A percentile compares a stretch with the other conserved stretches of the same genome.
phyloP scores from a whole-genome alignment of 1,284 basidiomycete genomes.

The Pseudozyma tsukubaensis region DNA sequence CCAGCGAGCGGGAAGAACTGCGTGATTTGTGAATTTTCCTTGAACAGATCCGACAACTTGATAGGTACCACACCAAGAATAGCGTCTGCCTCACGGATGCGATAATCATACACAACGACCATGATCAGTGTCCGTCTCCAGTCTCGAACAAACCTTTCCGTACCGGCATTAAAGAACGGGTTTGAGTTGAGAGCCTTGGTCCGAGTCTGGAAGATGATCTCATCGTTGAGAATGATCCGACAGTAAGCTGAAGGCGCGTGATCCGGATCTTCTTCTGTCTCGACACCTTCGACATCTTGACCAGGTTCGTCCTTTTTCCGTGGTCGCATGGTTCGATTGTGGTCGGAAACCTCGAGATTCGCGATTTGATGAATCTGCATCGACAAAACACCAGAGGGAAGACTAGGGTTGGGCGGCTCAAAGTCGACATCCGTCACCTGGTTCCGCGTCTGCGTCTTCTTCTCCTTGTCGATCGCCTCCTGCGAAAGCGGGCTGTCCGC shows the following conservation, averaged over 20 bases:
- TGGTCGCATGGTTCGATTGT: constrained; percentile 51
- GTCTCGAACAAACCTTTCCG: constrained; percentile 71
- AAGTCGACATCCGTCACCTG: constrained; percentile 39
- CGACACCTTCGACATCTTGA: constrained; percentile 41
- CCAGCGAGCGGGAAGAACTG: constrained; percentile 55
- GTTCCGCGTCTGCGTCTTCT: constrained; percentile 36
- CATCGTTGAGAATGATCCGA: constrained; percentile 71
- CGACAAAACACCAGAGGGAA: constrained; percentile 49
- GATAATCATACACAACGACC: constrained; percentile 70
- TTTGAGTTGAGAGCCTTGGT: constrained; percentile 69
- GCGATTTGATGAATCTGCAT: constrained; percentile 54
- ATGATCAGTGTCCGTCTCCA: constrained; percentile 70
- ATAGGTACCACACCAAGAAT: constrained; percentile 56
- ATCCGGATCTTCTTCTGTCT: constrained; percentile 39
- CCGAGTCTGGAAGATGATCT: constrained; percentile 70
- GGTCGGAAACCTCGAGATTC: constrained; percentile 67
- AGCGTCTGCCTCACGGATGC: constrained; percentile 45
- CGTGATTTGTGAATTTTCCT: constrained; percentile 47
- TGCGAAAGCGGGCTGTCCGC: constrained; percentile 13
- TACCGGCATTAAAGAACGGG: constrained; percentile 71
- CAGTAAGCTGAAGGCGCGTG: constrained; percentile 65
- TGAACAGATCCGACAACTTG: constrained; percentile 50
- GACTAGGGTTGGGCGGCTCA: constrained; percentile 38
- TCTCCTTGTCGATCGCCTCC: constrained; percentile 18
- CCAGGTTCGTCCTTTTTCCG: constrained; percentile 49